A percentile compares a stretch with the other conserved stretches of the same genome.
Conservation (phyloP, 1,139 yeast species). For the Yamadazyma songkhlaensis region DNA sequence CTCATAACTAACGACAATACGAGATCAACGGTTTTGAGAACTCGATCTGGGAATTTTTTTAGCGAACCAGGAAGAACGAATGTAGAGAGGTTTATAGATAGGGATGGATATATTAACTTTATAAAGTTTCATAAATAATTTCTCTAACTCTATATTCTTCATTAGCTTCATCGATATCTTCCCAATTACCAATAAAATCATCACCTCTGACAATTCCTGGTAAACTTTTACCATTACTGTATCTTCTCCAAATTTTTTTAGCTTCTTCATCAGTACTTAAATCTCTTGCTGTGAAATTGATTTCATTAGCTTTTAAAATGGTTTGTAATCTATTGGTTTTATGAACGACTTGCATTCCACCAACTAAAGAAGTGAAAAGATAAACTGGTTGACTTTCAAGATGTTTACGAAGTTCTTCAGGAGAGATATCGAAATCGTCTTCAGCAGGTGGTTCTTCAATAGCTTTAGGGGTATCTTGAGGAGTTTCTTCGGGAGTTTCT, state of each 20-base stretch:
- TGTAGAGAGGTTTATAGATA: too few species aligned
- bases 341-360: conserved; percentile 82
- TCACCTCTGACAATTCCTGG: conserved; percentile 96
- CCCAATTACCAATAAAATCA: conserved; percentile 81
- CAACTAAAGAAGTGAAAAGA: conserved; percentile 83
- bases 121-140: conserved; percentile 51
- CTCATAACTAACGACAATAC: conserved; percentile 5
- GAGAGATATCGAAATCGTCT: conserved; percentile 31
- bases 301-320: conserved; percentile 71
- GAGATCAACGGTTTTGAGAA: conserved; percentile 2
- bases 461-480: too few species aligned
- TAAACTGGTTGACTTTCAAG: conserved; percentile 60
- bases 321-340: conserved; percentile 76
- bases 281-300: conserved; percentile 70
- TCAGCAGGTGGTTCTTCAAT: conserved; percentile 1
- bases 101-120: too few species aligned
- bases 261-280: conserved; percentile 89
- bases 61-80: too few species aligned
- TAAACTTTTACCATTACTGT: conserved; percentile 67
- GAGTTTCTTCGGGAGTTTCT: background rate
- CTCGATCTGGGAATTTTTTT: too few species aligned
- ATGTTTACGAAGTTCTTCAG: conserved; percentile 46
- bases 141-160: conserved; percentile 73
- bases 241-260: conserved; percentile 79
- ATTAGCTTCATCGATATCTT: conserved; percentile 77